Percentiles rank a stretch among this genome's conserved stretches.
phyloP scores from a whole-genome alignment of 805 yeast genomes.

The Ogataea corticis region DNA sequence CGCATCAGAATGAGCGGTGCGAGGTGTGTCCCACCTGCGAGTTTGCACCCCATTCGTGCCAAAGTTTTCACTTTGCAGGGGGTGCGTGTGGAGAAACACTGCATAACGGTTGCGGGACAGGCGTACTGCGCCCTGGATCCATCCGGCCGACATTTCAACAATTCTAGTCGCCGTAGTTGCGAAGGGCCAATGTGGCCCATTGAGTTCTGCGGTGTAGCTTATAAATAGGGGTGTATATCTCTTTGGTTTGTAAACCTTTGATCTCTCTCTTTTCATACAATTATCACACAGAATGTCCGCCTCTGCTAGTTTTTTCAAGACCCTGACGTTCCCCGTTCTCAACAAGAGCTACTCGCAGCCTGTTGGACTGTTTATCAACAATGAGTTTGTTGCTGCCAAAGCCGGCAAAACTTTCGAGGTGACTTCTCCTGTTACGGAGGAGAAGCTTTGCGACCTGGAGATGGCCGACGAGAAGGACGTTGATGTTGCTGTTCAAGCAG shows the following conservation, averaged over 20 bases:
- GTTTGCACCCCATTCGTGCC: background rate
- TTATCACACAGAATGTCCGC: slow-evolving; percentile 14
- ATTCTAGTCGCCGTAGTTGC: background rate
- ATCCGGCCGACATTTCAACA: no score
- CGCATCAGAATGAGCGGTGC: background rate
- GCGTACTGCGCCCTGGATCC: no score
- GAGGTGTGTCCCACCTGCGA: slow-evolving; percentile 2
- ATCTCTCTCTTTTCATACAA: background rate
- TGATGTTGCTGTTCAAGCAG: slow-evolving; percentile 84
- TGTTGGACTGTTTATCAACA: slow-evolving; percentile 65
- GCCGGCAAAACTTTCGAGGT: slow-evolving; percentile 63
- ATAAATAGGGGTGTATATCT: slow-evolving; percentile 6
- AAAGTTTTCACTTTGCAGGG: background rate
- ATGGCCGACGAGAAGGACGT: slow-evolving; percentile 81
- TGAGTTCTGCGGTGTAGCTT: background rate
- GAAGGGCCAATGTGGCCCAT: background rate
- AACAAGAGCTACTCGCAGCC: slow-evolving; percentile 39
- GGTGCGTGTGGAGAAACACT: slow-evolving; percentile 6
- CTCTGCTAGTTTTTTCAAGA: slow-evolving; percentile 21
- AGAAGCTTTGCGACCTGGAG: slow-evolving; percentile 64
- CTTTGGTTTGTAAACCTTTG: background rate
- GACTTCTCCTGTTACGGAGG: slow-evolving; percentile 69
- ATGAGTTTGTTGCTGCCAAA: slow-evolving; percentile 57
- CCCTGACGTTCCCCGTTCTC: slow-evolving; percentile 36
- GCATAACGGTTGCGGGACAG: background rate